Evolutionary conservation across 2,329 filamentous ascomycete genomes (phyloP).

Genomic region (Colletotrichum sp.): DNA sequence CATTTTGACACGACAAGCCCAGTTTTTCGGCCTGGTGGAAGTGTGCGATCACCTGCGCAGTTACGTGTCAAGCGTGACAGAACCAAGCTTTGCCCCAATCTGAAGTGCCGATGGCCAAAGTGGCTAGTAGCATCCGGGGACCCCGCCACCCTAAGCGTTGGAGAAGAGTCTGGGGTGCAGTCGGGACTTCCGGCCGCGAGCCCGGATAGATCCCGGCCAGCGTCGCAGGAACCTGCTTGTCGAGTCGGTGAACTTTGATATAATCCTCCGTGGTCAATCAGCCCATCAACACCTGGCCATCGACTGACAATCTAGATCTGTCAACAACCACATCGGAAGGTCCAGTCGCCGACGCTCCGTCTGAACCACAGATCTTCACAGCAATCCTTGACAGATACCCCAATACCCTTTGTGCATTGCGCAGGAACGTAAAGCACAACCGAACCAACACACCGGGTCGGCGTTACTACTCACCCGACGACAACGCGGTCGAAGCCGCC

Average conservation of each 20-base stretch:
- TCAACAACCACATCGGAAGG: background rate
- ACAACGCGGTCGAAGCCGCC: background rate
- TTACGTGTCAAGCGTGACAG: background rate
- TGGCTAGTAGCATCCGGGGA: conserved; percentile 11
- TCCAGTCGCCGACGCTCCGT: conserved; percentile 7
- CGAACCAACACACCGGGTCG: background rate
- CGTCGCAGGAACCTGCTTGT: background rate
- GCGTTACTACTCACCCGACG: background rate
- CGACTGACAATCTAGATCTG: background rate
- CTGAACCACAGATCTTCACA: background rate
- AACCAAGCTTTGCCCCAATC: background rate
- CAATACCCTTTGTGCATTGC: background rate
- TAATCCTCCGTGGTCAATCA: conserved; percentile 3
- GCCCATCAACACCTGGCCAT: background rate
- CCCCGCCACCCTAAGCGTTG: conserved; percentile 3
- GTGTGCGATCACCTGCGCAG: background rate
- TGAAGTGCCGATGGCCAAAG: background rate
- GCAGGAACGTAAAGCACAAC: conserved; percentile 1
- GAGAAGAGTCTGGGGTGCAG: conserved; percentile 16
- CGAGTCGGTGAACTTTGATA: conserved; percentile 14
- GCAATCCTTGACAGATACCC: background rate
- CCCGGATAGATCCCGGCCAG: conserved; percentile 9
- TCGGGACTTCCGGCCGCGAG: conserved; percentile 5
- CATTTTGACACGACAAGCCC: background rate
- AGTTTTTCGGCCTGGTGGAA: background rate